Percentiles rank a stretch among this genome's conserved stretches.
Conservation (phyloP, 345 rosid species). For the Populus tremula region DNA sequence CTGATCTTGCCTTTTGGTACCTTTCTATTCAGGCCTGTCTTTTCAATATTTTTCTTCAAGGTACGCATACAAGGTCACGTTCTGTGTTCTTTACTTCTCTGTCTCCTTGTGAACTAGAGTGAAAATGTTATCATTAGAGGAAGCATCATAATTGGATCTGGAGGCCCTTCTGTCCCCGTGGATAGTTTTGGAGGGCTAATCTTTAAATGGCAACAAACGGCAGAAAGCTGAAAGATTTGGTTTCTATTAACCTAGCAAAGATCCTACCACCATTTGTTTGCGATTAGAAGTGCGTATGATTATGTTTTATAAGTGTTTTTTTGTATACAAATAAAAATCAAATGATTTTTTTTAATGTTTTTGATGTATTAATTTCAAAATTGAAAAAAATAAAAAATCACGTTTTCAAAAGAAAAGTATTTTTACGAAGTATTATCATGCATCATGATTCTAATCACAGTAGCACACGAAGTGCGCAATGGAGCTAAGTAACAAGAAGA, state of each 20-base stretch:
- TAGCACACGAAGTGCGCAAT: neutral
- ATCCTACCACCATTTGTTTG: neutral
- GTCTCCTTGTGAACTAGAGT: neutral
- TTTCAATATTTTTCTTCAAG: neutral
- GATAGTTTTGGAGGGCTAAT: neutral
- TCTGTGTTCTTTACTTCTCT: neutral
- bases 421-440: no score
- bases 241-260: neutral
- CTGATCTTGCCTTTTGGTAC: neutral
- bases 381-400: no score
- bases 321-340: no score
- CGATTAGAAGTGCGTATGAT: no score
- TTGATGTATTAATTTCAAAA: no score
- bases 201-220: neutral
- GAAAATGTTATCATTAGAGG: neutral
- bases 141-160: neutral
- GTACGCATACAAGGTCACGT: neutral
- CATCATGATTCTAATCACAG: no score
- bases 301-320: no score
- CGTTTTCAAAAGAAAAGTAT: no score
- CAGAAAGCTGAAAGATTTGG: neutral
- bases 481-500: no score
- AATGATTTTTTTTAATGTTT: no score
- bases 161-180: neutral
- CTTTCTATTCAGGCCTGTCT: neutral